phyloP scores from a whole-genome alignment of 2,329 filamentous ascomycete genomes.

The Fusarium sp. region DNA sequence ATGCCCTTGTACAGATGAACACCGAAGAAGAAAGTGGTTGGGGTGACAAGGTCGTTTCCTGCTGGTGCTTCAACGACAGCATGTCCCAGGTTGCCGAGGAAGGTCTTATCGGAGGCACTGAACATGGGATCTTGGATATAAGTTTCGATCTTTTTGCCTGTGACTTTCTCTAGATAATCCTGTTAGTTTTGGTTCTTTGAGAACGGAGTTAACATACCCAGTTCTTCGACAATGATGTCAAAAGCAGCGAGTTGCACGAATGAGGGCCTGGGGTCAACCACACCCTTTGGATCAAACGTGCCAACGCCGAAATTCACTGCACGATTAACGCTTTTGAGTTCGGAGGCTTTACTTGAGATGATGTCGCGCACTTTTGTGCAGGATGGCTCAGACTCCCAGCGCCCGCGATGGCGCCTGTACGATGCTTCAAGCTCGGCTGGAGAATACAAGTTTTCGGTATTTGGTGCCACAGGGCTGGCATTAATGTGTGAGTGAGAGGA shows the following conservation, averaged over 20 bases:
- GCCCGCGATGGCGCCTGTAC: conserved; percentile 42
- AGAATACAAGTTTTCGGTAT: conserved; percentile 31
- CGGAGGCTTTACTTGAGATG: conserved; percentile 43
- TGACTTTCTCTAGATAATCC: conserved; percentile 28
- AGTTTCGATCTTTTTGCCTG: conserved; percentile 52
- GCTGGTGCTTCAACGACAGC: conserved; percentile 61
- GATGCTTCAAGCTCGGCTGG: conserved; percentile 47
- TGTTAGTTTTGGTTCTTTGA: background rate
- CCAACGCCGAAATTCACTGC: conserved; percentile 68
- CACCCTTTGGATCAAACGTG: conserved; percentile 63
- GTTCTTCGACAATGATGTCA: conserved; percentile 56
- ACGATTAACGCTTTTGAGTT: conserved; percentile 21
- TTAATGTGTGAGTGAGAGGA: conserved; percentile 6
- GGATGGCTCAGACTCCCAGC: conserved; percentile 45
- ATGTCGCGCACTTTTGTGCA: conserved; percentile 50
- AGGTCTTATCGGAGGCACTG: conserved; percentile 59
- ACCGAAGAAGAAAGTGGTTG: conserved; percentile 67
- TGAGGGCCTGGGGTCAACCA: conserved; percentile 58
- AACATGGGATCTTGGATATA: conserved; percentile 68
- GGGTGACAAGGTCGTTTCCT: conserved; percentile 62
- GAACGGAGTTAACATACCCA: conserved; percentile 51
- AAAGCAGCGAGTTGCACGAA: conserved; percentile 67
- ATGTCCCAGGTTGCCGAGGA: conserved; percentile 67
- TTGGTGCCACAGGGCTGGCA: conserved; percentile 15
- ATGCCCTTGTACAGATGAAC: conserved; percentile 68